phyloP scores from a whole-genome alignment of 2,329 filamentous ascomycete genomes.

The Colletotrichum eleusines region DNA sequence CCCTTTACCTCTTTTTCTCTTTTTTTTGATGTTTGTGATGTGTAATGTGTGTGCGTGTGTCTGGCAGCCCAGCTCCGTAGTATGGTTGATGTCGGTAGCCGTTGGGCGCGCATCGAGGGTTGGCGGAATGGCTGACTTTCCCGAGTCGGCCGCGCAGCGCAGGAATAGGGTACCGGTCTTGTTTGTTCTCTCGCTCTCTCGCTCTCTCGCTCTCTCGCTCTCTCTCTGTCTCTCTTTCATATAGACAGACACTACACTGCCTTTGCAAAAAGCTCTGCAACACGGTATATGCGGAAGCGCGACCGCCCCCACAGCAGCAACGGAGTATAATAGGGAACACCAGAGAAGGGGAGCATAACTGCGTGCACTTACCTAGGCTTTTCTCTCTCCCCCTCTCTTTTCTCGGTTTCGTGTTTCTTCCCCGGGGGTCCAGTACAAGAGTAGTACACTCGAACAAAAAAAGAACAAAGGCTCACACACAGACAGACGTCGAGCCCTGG shows the following conservation, averaged over 20 bases:
- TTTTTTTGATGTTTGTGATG: not conserved
- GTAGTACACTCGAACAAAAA: slow-evolving; percentile 32
- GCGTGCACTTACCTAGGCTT: slow-evolving; percentile 14
- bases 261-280: slow-evolving; percentile 16
- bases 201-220: not conserved
- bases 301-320: not conserved
- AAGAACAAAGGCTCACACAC: slow-evolving; percentile 28
- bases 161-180: not conserved
- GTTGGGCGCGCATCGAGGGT: slow-evolving; percentile 29
- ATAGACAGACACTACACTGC: too few species aligned
- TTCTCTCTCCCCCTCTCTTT: not conserved
- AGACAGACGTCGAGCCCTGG: slow-evolving; percentile 57
- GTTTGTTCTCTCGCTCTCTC: not conserved
- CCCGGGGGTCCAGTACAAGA: slow-evolving; percentile 24
- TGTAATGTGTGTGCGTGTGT: not conserved
- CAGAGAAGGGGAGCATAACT: not conserved
- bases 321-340: not conserved
- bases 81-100: slow-evolving; percentile 14
- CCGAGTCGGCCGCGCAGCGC: not conserved
- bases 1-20: slow-evolving; percentile 7
- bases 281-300: slow-evolving; percentile 9
- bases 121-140: not conserved
- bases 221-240: not conserved
- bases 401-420: slow-evolving; percentile 15
- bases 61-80: slow-evolving; percentile 1